Conservation (phyloP, 371 early-diverging fungal genomes). For the Zychaea mexicana region DNA sequence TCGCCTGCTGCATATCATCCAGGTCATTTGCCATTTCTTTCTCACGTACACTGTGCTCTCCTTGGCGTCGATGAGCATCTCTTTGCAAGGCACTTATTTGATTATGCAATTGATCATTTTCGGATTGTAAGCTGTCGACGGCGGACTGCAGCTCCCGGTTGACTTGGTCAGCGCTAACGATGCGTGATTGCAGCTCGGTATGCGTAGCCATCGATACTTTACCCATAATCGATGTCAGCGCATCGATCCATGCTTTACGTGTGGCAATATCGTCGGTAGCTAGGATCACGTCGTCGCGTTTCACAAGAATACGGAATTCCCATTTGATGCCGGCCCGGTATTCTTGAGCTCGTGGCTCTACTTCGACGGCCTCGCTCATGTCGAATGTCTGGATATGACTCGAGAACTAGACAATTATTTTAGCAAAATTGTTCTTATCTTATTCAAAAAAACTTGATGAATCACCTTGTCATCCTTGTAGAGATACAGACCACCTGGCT, state of each 20-base stretch:
- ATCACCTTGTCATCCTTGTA: conserved; percentile 55
- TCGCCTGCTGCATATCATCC: conserved; percentile 23
- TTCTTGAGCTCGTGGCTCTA: conserved; percentile 47
- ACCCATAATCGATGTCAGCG: conserved; percentile 53
- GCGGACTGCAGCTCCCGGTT: conserved; percentile 40
- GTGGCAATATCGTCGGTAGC: conserved; percentile 46
- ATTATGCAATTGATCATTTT: conserved; percentile 31
- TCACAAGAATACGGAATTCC: conserved; percentile 49
- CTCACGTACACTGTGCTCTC: conserved; percentile 18
- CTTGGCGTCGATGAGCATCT: conserved; percentile 17
- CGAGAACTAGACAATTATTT: conserved; percentile 33
- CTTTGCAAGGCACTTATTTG: conserved; percentile 29
- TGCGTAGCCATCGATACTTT: conserved; percentile 53
- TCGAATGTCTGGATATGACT: conserved; percentile 53
- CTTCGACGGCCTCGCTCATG: conserved; percentile 53
- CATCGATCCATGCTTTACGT: conserved; percentile 50
- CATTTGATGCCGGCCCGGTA: conserved; percentile 47
- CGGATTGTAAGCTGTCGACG: conserved; percentile 29
- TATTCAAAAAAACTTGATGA: too few relatives aligned
- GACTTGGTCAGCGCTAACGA: conserved; percentile 35
- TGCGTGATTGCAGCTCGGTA: conserved; percentile 44
- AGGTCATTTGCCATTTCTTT: conserved; percentile 18
- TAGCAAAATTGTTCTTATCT: too few relatives aligned
- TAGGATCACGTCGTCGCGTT: conserved; percentile 42
- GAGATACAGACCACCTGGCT: conserved; percentile 46